Percentiles rank a stretch among this genome's conserved stretches.
Evolutionary conservation across 1,139 yeast genomes (phyloP).

Genomic region (Scheffersomyces illinoinensis): DNA sequence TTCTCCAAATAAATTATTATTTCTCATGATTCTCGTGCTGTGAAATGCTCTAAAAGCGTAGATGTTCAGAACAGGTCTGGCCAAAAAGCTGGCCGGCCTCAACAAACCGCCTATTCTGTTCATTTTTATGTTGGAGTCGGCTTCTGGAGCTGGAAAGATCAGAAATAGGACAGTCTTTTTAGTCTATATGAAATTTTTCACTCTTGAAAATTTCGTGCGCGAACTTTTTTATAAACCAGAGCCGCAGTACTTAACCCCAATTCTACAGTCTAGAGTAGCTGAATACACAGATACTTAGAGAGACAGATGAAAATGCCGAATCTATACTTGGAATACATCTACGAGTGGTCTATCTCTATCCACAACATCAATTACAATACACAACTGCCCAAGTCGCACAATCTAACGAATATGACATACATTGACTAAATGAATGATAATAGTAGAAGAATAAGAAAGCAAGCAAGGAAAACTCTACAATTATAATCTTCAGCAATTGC

Average conservation of each 20-base stretch:
- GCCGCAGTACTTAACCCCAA: not conserved
- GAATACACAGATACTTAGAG: not conserved
- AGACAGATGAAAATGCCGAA: not conserved
- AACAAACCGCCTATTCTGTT: constrained; percentile 1
- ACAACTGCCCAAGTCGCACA: not conserved
- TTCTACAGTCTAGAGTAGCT: not conserved
- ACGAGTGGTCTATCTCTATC: not conserved
- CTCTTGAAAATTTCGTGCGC: not conserved
- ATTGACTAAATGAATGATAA: not conserved
- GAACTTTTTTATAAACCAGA: constrained; percentile 1
- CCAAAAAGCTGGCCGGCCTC: not conserved
- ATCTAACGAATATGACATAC: not conserved
- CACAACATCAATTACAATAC: not conserved
- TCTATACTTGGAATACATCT: too few species aligned
- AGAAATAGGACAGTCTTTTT: constrained; percentile 3
- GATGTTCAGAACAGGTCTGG: not conserved
- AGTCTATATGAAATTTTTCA: not conserved
- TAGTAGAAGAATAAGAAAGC: not conserved
- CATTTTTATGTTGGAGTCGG: constrained; percentile 1
- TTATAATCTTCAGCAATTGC: not conserved
- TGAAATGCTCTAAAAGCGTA: constrained; percentile 1
- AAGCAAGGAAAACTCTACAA: not conserved
- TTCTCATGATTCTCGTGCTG: constrained; percentile 11
- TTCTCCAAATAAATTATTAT: constrained; percentile 28
- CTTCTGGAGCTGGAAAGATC: not conserved